Base-by-base conservation (phyloP, 2,329 filamentous ascomycete genomes). In the Periconia sp. region DNA sequence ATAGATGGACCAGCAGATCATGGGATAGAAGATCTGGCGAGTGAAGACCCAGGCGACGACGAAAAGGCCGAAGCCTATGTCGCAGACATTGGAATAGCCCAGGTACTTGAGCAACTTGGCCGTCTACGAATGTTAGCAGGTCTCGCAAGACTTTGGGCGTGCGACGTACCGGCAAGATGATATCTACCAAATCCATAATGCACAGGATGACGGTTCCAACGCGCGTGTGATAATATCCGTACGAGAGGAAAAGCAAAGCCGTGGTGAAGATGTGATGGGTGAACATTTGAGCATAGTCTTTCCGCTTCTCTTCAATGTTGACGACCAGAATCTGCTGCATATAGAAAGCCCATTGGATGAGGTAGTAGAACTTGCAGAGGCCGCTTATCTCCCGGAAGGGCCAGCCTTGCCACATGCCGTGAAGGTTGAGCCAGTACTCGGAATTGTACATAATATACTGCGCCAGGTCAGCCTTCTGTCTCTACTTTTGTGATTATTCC, bases 271-370 rank as follows among this genome's bases (percentile, higher is more conserved):
- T 82, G 73, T 99, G 94, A 70, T 97, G 94, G 13, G 84, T 86
- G 56, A 97, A 84, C 94, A 97, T 97, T 72, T 97, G 92, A 76
- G 84, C 88, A 72, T 96, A 87, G 61, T 99, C 94, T 74, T 97
- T 97, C 62, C 94, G 83, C 54, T 88, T 84, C 73, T 95, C 89
- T 72, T 99, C 94, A 47, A 97, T 91, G 72, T 96, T 87, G 68
- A 97, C 89, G 44, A 96, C 89, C 22, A 96, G 77, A 53, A 97
- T 88, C 73, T 96, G 92, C 73, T 97, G 92, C 34, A 96, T 72
- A 87, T 90, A 96, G 71, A 96, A 97, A 17, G 87, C 86, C 72
- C 92, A 88, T 69, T 97, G 92, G 11, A 86, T 86, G 22, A 99
- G 79, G 61, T 95, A 89, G 72, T 99, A 99, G 70, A 82, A 84